Evolutionary conservation across 179 eudicot genomes (phyloP), one percentile per base, ranked within the genome.

Genomic region (Silene coronaria): DNA sequence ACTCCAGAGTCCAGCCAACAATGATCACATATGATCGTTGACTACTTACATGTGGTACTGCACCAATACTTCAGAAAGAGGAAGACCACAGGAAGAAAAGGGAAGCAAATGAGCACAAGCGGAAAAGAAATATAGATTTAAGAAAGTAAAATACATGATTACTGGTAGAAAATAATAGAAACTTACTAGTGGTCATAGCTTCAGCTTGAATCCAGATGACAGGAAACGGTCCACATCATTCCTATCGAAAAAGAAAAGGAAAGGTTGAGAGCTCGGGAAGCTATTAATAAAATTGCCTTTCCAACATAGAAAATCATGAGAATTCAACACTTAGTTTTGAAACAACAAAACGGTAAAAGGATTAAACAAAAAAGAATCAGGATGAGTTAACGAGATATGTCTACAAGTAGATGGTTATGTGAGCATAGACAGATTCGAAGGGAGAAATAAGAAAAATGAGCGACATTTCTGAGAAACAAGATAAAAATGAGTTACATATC

Each of bases 121-220:
- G 32, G 32, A 28, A 28, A 28, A 28, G 32, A 28, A 28, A 28
- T 42, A 42, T 42, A 7, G 48, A 42, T 42, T 5, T 5, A 42
- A 0, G 48, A 42, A 42, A 42, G 48, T 57, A n/a, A 57, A 57
- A 17, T 57, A 2, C 4, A 4, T 17, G 6, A 59, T 59, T 22
- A 22, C 27, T 14, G 0, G 19, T 21, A 22, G 12, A 23, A 6
- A 60, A 22, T n/a, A 7, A 24, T 6, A 12, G 3, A 60, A 60
- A 60, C 22, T 21, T 60, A 21, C 12, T 22, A 22, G 0, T 8
- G 30, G 16, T 53, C 30, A 60, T 23, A 60, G 30, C 30, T 23
- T 60, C 30, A 60, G 65, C 65, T 21, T 60, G 65, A 60, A 60
- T 23, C 65, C 65, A 9, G 65, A 60, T 23, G 65, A 60, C 28